Evolutionary conservation across 768 basidiomycete species (phyloP).

Genomic region (Trametes coccinea): DNA sequence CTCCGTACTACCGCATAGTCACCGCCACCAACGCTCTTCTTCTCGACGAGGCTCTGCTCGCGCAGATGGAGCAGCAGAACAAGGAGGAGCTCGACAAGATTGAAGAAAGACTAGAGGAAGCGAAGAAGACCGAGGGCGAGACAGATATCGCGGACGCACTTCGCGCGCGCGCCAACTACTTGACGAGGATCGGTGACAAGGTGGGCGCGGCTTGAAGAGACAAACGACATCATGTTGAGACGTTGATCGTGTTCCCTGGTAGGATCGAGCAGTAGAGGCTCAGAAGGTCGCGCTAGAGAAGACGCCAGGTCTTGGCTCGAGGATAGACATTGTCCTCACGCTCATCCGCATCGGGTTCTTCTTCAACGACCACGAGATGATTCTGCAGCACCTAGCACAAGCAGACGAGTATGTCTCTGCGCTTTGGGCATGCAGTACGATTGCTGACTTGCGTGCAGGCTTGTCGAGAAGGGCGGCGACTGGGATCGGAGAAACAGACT

Average conservation of each 20-base stretch:
- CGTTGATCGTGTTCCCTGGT: neutral
- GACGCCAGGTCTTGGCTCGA: constrained; percentile 87
- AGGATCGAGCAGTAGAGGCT: constrained; percentile 83
- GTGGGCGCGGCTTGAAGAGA: constrained; percentile 24
- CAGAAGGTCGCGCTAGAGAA: constrained; percentile 86
- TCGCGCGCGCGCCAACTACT: constrained; percentile 79
- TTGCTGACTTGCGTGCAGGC: constrained; percentile 41
- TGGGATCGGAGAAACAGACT: constrained; percentile 97
- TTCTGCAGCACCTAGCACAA: constrained; percentile 68
- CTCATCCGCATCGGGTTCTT: constrained; percentile 90
- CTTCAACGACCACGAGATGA: constrained; percentile 74
- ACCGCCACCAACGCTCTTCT: constrained; percentile 51
- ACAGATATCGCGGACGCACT: constrained; percentile 90
- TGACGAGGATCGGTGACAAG: constrained; percentile 88
- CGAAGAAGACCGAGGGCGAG: constrained; percentile 89
- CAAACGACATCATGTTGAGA: neutral
- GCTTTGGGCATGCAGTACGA: neutral
- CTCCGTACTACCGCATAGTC: constrained; percentile 71
- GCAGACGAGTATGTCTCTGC: constrained; percentile 69
- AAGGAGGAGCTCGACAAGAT: constrained; percentile 68
- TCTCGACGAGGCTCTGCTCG: constrained; percentile 53
- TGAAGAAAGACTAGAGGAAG: constrained; percentile 79
- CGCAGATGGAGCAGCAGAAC: constrained; percentile 68
- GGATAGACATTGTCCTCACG: constrained; percentile 90
- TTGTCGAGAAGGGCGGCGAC: constrained; percentile 95